Evolutionary conservation across 2,329 filamentous ascomycete species (phyloP), one percentile per base, ranked within the genome.

Genomic region (Cytospora leucostoma): DNA sequence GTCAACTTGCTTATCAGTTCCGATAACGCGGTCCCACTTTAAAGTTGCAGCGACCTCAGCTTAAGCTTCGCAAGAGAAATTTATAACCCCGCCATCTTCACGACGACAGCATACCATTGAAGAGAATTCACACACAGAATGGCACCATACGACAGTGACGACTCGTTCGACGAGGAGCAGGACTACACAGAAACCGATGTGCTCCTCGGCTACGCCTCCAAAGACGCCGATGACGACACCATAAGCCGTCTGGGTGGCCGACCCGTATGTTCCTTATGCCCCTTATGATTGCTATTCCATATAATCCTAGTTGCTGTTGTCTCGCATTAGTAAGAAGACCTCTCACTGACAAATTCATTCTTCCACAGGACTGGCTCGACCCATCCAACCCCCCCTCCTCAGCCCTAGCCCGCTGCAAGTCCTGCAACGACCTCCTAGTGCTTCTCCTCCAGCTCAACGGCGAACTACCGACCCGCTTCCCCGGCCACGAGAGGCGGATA

Each of bases 361-460:
- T 54, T 61, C 21, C 17, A 55, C 67, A 95, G 94, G 88, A 89
- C 76, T 99, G 95, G 95, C 80, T 97, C 44, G 88, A 93, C 69
- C 76, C 83, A n/a, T 79, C 82, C 59, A 85, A 82, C 49, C 81
- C 90, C 4, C 91, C 94, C 8, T 90, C 91, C 1, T 90, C 90
- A 32, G 80, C 88, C 0, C 83, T 96, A 11, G 92, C 91, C 27
- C 89, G 88, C 76, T 99, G 95, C 80, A 92, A 91, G 76, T 84
- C 91, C 68, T 99, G 95, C 85, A 91, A 92, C 68, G 85, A 88
- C 59, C 77, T 92, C 59, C 92, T 97, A 86, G 88, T 87, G 1
- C 83, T 98, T 12, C 84, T 99, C 3, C 84, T 99, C 54, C 93
- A 99, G 76, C 84, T 99, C 34, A 92, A 99, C 76, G 93, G 87